phyloP scores from a whole-genome alignment of 192 early-diverging fungal species.

The Coemansia sp. region DNA sequence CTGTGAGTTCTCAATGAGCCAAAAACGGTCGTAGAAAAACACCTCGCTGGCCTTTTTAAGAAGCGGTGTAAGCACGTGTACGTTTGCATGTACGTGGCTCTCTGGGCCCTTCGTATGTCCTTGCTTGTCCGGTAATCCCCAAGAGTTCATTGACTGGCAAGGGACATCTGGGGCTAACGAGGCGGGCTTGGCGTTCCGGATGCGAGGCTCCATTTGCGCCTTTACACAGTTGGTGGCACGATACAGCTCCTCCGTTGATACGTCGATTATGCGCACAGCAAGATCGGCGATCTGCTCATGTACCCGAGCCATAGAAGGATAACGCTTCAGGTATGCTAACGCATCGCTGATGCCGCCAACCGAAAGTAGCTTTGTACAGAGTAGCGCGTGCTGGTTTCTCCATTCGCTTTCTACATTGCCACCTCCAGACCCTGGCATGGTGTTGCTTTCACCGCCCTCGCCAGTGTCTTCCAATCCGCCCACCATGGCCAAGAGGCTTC shows the following conservation, averaged over 20 bases:
- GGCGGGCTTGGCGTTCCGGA: slow-evolving; percentile 5
- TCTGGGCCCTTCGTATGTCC: not conserved
- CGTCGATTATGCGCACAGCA: slow-evolving; percentile 33
- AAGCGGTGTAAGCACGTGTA: slow-evolving; percentile 30
- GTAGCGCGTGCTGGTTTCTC: slow-evolving; percentile 44
- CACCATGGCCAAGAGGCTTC: slow-evolving; percentile 30
- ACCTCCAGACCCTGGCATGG: not conserved
- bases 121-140: not conserved
- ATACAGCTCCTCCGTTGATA: slow-evolving; percentile 25
- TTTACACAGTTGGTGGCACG: slow-evolving; percentile 35
- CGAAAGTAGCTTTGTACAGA: slow-evolving; percentile 44
- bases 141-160: not conserved
- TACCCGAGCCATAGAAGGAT: slow-evolving; percentile 35
- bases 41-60: slow-evolving; percentile 24
- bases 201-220: slow-evolving; percentile 16
- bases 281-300: slow-evolving; percentile 36
- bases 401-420: slow-evolving; percentile 5
- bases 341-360: slow-evolving; percentile 36
- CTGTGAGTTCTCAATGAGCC: slow-evolving; percentile 30
- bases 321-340: slow-evolving; percentile 35
- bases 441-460: slow-evolving; percentile 12
- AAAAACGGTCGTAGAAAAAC: slow-evolving; percentile 53
- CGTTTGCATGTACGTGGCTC: not conserved
- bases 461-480: slow-evolving; percentile 33
- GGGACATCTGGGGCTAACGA: not conserved